These are phyloP conservation scores for Withania somnifera DNA, from an alignment of 305 asterid species.

Conservation along the genomic window DNA sequence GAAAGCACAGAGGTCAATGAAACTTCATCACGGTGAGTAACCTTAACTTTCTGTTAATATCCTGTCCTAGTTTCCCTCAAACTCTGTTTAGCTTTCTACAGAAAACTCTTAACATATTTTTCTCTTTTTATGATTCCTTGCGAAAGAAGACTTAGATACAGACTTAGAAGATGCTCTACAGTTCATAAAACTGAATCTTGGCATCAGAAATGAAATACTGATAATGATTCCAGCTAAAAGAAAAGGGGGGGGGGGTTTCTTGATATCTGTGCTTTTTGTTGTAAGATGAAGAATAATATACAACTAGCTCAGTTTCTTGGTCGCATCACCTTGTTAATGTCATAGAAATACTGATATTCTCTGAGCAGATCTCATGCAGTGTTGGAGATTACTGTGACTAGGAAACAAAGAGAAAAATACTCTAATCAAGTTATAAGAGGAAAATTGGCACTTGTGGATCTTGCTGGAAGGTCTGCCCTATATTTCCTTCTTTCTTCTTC, in stretches of 20 bases:
- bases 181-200: background rate
- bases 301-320: background rate
- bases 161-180: background rate
- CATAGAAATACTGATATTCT: slow-evolving; percentile 1
- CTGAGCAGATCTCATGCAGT: slow-evolving; percentile 85
- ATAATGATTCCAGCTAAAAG: background rate
- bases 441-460: slow-evolving; percentile 91
- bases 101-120: background rate
- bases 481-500: slow-evolving; percentile 10
- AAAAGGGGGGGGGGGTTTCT: background rate
- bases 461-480: slow-evolving; percentile 81
- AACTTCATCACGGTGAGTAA: slow-evolving; percentile 90
- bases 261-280: background rate
- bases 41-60: background rate
- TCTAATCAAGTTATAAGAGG: slow-evolving; percentile 78
- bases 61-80: background rate
- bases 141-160: background rate
- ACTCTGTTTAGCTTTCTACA: background rate
- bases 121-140: background rate
- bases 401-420: slow-evolving; percentile 54
- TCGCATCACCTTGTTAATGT: background rate
- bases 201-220: background rate
- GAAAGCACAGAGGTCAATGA: slow-evolving; percentile 87
- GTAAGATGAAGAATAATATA: background rate
- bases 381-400: slow-evolving; percentile 68